Base-by-base conservation (phyloP, 345 rosid genomes). In the Durio zibethinus region DNA sequence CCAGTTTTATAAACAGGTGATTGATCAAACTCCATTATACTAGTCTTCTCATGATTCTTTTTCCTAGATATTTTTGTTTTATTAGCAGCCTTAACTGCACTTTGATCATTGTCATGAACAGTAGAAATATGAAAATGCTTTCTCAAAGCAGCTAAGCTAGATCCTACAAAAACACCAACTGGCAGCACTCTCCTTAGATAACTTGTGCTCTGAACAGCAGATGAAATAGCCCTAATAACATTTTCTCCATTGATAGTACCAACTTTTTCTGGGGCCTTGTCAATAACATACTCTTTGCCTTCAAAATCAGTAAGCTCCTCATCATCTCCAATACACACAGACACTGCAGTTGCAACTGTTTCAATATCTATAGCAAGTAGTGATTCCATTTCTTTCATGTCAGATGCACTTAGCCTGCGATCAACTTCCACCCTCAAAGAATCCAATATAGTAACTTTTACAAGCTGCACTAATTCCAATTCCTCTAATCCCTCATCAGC, bases 131-230 rank as follows among this genome's bases (percentile, higher is more conserved):
- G 47, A 12, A 95, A 93, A 84, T 80, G 80, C 83, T 90, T 87
- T 83, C 94, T 87, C 82, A 95, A 76, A 76, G 93, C 93, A 84
- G 99, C 99, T 86, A 95, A 89, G 86, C 92, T 84, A 78, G 97
- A 90, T 74, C 99, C 98, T 76, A 86, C 84, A 78, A 93, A 83
- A 74, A 95, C 91, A 74, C 99, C 98, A 65, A 89, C 82, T 36
- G 98, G 99, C 82, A 95, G 75, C 10, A 91, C 88, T 84, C 81
- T 84, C 85, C 88, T 89, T 81, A 93, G 91, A 81, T 84, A 87
- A 77, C 62, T 82, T 47, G 98, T 90, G 73, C 85, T 79, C 82
- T 80, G 89, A 81, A 90, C 80, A 79, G 96, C 87, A 72, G 91
- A 86, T 77, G 99, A 86, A 78, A 95, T 87, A 69, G 93, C 92